Evolutionary conservation across 1,284 basidiomycete species (phyloP), one percentile per base, ranked within the genome.

Genomic region (Ustilago cynodontis): DNA sequence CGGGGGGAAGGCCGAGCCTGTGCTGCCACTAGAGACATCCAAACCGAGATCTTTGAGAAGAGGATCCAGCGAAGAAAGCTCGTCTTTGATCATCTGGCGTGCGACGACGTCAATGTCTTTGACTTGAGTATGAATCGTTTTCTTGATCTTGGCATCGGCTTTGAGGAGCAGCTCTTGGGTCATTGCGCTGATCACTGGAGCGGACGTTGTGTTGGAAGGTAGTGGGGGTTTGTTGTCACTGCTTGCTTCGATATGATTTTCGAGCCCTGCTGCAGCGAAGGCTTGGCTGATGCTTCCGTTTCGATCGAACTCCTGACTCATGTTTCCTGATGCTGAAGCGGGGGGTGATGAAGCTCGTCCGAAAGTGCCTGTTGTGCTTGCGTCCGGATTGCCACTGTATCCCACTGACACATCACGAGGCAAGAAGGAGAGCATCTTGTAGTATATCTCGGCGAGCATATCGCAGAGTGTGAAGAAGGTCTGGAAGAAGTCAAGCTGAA

Each of bases 381-480:
- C 31, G 24, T 10, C 62, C 8, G 16, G 33, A 22, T n/a, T 53
- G 2, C 26, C 56, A 13, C 39, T 14, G 22, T 26, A 31, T 10
- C 41, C n/a, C 16, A 47, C 28, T 11, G 45, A 6, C 3, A 24
- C 43, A 35, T 76, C 68, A 22, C 39, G 66, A 0, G 69, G 62
- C 1, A 78, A 35, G 39, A 78, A 78, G 22, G 65, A 71, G 22
- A 78, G 63, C 67, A 80, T 60, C 59, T 78, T 76, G 73, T 80
- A 67, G 62, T 82, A 82, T 3, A 82, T 45, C 58, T 82, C 81
- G 16, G 59, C 60, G 13, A 82, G 56, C 41, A 82, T 75, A 49
- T 82, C 81, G 55, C 77, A 79, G 8, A 82, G 69, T 1, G 81
- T 80, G 28, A 81, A 72, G 55, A 80, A 81, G 1, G 71, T 75